A percentile compares a stretch with the other conserved stretches of the same genome.
These are phyloP conservation scores for Populus pruinosa DNA, from an alignment of 345 rosid genomes.

Conservation along the genomic window DNA sequence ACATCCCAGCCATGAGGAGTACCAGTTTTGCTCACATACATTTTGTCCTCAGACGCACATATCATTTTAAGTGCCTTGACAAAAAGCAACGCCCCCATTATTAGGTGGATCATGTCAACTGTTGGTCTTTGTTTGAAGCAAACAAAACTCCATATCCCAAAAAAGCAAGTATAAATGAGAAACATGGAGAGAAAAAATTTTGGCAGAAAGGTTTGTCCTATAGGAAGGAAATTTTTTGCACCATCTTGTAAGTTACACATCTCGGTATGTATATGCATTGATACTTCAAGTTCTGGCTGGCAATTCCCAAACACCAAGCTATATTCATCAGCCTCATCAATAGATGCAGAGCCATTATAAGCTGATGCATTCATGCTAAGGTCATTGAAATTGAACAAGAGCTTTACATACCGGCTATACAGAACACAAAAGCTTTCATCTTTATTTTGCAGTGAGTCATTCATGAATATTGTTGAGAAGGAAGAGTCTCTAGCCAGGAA, in stretches of 20 bases:
- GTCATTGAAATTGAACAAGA: conserved; percentile 30
- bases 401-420: conserved; percentile 32
- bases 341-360: conserved; percentile 17
- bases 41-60: conserved; percentile 44
- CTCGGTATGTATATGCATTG: conserved; percentile 52
- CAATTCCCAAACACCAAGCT: conserved; percentile 46
- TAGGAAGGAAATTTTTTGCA: conserved; percentile 45
- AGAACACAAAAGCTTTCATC: conserved; percentile 25
- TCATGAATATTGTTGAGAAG: conserved; percentile 20
- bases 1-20: conserved; percentile 65
- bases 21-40: conserved; percentile 38
- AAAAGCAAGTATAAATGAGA: conserved; percentile 23
- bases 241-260: conserved; percentile 41
- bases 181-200: conserved; percentile 34
- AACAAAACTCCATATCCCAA: conserved; percentile 25
- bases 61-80: conserved; percentile 50
- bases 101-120: conserved; percentile 40
- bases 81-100: conserved; percentile 46
- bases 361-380: conserved; percentile 17
- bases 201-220: conserved; percentile 42
- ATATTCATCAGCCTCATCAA: conserved; percentile 36
- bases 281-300: conserved; percentile 39
- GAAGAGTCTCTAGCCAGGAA: conserved; percentile 32
- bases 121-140: conserved; percentile 34
- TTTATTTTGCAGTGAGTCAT: conserved; percentile 13